Conservation (phyloP, 208 protist genomes). For the Wallacemonas sp. region DNA sequence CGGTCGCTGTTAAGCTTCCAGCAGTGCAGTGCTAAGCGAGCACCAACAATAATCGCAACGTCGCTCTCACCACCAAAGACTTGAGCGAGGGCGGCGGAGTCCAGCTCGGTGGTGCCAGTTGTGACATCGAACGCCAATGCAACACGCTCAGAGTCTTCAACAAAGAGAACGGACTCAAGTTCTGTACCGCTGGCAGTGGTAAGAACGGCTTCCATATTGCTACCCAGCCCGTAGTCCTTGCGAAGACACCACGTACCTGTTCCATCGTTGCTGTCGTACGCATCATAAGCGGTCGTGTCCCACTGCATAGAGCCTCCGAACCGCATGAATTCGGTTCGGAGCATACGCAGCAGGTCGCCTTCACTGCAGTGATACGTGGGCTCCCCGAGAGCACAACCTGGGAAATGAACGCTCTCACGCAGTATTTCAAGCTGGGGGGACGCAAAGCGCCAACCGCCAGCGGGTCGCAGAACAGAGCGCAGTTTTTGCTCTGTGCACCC, state of each 20-base stretch:
- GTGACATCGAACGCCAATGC: slow-evolving; percentile 72
- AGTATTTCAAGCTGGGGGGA: slow-evolving; percentile 40
- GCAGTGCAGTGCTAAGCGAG: slow-evolving; percentile 56
- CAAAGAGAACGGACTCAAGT: slow-evolving; percentile 46
- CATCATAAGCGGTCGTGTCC: slow-evolving; percentile 57
- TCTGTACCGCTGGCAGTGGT: slow-evolving; percentile 44
- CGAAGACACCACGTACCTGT: slow-evolving; percentile 65
- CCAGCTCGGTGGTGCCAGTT: slow-evolving; percentile 34
- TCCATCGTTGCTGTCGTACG: slow-evolving; percentile 64
- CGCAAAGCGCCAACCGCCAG: slow-evolving; percentile 68
- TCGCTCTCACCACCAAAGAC: slow-evolving; percentile 49
- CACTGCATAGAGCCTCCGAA: slow-evolving; percentile 73
- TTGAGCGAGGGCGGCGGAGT: slow-evolving; percentile 1
- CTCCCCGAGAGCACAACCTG: slow-evolving; percentile 70
- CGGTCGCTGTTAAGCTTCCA: slow-evolving; percentile 34
- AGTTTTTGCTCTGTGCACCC: slow-evolving; percentile 59
- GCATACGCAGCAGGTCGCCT: slow-evolving; percentile 51
- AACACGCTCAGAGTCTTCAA: slow-evolving; percentile 51
- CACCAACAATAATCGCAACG: slow-evolving; percentile 60
- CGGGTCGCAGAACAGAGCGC: slow-evolving; percentile 39
- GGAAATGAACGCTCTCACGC: slow-evolving; percentile 52
- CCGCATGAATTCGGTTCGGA: slow-evolving; percentile 74
- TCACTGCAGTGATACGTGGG: slow-evolving; percentile 68
- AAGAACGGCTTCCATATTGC: slow-evolving; percentile 61
- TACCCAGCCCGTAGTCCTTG: slow-evolving; percentile 70